Conservation (phyloP, 352 stramenopile species). For the Phytophthora pisi region DNA sequence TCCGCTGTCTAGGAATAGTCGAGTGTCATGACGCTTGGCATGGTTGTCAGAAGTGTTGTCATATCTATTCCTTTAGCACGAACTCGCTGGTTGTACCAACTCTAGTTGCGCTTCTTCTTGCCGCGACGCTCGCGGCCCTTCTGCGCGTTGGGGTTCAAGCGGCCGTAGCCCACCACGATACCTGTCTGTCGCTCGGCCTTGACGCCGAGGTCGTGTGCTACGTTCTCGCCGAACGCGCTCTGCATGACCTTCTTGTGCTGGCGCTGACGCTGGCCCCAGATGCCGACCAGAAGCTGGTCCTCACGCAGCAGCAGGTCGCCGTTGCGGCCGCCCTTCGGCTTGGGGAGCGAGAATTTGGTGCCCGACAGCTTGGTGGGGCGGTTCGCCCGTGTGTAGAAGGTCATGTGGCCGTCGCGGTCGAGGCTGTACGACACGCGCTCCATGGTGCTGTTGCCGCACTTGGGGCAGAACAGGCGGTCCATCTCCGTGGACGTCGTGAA, state of each 20-base stretch:
- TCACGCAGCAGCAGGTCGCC: slow-evolving; percentile 97
- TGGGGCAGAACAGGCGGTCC: slow-evolving; percentile 95
- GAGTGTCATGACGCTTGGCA: background rate
- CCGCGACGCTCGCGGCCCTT: slow-evolving; percentile 96
- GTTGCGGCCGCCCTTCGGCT: slow-evolving; percentile 91
- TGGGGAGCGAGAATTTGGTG: slow-evolving; percentile 98
- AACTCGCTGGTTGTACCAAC: background rate
- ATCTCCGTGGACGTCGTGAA: slow-evolving; percentile 95
- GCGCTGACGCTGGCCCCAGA: slow-evolving; percentile 95
- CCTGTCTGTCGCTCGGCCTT: slow-evolving; percentile 91
- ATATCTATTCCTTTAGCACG: slow-evolving; percentile 27
- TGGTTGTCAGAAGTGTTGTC: slow-evolving; percentile 4
- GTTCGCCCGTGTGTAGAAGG: slow-evolving; percentile 84
- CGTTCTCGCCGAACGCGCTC: slow-evolving; percentile 95
- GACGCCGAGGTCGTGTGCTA: slow-evolving; percentile 93
- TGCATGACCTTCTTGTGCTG: slow-evolving; percentile 91
- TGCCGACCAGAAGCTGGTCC: slow-evolving; percentile 97
- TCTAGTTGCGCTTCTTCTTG: slow-evolving; percentile 96
- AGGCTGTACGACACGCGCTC: slow-evolving; percentile 95
- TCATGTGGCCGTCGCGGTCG: slow-evolving; percentile 91
- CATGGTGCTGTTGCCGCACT: slow-evolving; percentile 96
- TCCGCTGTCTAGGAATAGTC: slow-evolving; percentile 7
- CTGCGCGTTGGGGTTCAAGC: slow-evolving; percentile 96
- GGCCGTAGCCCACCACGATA: slow-evolving; percentile 94
- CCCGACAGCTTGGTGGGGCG: slow-evolving; percentile 92